A percentile compares a stretch with the other conserved stretches of the same genome.
These are phyloP conservation scores for Hawksworthiomyces lignivorus DNA, from an alignment of 2,329 filamentous ascomycete genomes.

Conservation along the genomic window DNA sequence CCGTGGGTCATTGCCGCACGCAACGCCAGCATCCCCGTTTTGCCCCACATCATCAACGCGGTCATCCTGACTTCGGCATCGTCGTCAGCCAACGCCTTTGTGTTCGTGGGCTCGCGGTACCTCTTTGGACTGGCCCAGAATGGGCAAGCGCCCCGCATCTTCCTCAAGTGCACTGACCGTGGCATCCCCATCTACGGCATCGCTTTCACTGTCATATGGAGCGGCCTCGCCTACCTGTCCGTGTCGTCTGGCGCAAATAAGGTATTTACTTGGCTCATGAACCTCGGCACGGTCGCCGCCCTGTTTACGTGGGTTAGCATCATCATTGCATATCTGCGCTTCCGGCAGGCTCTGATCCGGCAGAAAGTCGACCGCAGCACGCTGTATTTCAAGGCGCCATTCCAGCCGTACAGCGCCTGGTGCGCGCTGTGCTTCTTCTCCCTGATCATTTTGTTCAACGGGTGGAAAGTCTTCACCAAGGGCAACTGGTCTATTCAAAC, in stretches of 20 bases:
- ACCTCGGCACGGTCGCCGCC: constrained; percentile 60
- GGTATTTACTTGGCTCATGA: too few relatives aligned
- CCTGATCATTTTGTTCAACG: constrained; percentile 58
- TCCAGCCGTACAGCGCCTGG: constrained; percentile 57
- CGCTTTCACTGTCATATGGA: constrained; percentile 25
- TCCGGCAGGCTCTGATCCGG: constrained; percentile 56
- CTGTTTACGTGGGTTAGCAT: constrained; percentile 51
- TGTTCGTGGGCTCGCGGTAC: constrained; percentile 34
- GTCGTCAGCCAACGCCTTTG: constrained; percentile 52
- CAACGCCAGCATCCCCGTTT: constrained; percentile 37
- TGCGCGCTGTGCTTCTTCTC: constrained; percentile 59
- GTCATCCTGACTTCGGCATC: constrained; percentile 51
- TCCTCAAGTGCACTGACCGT: constrained; percentile 21
- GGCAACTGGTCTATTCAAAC: constrained; percentile 43
- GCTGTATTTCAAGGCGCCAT: constrained; percentile 52
- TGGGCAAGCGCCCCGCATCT: constrained; percentile 30
- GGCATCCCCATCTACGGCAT: constrained; percentile 33
- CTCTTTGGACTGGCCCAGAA: constrained; percentile 31
- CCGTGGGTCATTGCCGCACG: constrained; percentile 45
- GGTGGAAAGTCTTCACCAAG: constrained; percentile 58
- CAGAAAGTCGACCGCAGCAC: constrained; percentile 56
- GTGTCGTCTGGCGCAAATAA: too few relatives aligned
- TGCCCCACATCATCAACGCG: constrained; percentile 54
- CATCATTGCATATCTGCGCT: constrained; percentile 60
- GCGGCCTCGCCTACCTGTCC: constrained; percentile 31